These are phyloP conservation scores for Agrocybe pediades DNA, from an alignment of 768 basidiomycete genomes.

Conservation along the genomic window DNA sequence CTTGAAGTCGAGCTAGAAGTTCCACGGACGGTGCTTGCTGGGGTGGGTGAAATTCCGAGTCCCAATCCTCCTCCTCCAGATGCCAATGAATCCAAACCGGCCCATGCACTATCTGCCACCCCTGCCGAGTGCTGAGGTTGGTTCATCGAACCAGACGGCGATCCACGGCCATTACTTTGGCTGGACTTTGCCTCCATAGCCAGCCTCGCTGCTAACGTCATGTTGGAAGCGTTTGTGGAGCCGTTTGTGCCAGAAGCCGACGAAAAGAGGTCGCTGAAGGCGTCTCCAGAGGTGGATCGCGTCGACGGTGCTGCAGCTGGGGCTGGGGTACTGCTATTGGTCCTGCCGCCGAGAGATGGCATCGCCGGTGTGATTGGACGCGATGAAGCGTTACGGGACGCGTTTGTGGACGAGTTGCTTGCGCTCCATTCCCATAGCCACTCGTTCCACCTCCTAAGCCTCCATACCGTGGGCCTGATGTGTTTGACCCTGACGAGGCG, in stretches of 20 bases:
- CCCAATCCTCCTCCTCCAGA: conserved; percentile 20
- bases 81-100: conserved; percentile 51
- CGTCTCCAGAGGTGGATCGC: too few relatives aligned
- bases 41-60: background rate
- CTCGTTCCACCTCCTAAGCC: too few relatives aligned
- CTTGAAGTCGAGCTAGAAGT: conserved; percentile 4
- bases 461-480: conserved; percentile 10
- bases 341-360: conserved; percentile 19
- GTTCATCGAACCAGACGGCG: conserved; percentile 7
- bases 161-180: background rate
- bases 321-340: conserved; percentile 25
- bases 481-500: conserved; percentile 11
- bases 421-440: background rate
- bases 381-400: background rate
- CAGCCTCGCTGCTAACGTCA: conserved; percentile 75
- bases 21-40: conserved; percentile 8
- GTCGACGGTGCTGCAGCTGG: too few relatives aligned
- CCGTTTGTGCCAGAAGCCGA: conserved; percentile 38
- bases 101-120: conserved; percentile 52
- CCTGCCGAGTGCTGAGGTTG: conserved; percentile 14
- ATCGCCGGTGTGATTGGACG: conserved; percentile 12
- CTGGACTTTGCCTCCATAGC: conserved; percentile 61
- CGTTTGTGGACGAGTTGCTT: background rate
- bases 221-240: conserved; percentile 25
- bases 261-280: conserved; percentile 72